A percentile compares a stretch with the other conserved stretches of the same genome.
Conservation (phyloP, 2,329 filamentous ascomycete genomes). For the Colletotrichum salicis region DNA sequence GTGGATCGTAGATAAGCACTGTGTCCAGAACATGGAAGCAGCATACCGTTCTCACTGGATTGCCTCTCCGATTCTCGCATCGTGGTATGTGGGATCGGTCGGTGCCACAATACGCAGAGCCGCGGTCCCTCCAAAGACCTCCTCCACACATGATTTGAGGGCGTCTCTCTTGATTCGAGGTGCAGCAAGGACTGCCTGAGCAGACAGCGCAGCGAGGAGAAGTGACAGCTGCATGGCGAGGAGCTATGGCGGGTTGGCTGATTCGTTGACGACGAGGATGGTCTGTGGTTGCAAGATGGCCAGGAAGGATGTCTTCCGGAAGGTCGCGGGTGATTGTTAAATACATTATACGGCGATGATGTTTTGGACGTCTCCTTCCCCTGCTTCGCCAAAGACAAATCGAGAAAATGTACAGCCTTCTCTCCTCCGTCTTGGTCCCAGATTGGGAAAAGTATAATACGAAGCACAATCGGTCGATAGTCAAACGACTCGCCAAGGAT, state of each 20-base stretch:
- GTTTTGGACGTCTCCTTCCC: neutral
- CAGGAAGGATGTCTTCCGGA: constrained; percentile 35
- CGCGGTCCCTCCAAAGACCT: constrained; percentile 11
- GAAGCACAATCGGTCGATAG: neutral
- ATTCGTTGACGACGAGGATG: neutral
- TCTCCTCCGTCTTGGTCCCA: neutral
- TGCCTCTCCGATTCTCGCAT: neutral
- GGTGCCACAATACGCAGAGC: constrained; percentile 14
- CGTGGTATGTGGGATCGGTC: constrained; percentile 18
- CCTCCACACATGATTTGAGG: constrained; percentile 10
- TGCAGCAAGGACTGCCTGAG: neutral
- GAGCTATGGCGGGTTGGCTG: neutral
- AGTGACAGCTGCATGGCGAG: constrained; percentile 4
- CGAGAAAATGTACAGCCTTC: neutral
- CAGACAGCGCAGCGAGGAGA: neutral
- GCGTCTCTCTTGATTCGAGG: neutral
- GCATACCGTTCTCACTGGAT: neutral
- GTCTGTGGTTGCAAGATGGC: neutral
- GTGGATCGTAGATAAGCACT: neutral
- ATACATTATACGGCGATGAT: constrained; percentile 45
- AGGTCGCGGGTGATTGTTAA: constrained; percentile 32
- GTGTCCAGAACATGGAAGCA: too few relatives aligned
- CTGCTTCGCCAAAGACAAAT: neutral
- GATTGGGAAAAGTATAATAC: neutral
- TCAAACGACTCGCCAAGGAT: neutral